Base-by-base conservation (phyloP, 2,329 filamentous ascomycete genomes). In the Apiospora arundinis region DNA sequence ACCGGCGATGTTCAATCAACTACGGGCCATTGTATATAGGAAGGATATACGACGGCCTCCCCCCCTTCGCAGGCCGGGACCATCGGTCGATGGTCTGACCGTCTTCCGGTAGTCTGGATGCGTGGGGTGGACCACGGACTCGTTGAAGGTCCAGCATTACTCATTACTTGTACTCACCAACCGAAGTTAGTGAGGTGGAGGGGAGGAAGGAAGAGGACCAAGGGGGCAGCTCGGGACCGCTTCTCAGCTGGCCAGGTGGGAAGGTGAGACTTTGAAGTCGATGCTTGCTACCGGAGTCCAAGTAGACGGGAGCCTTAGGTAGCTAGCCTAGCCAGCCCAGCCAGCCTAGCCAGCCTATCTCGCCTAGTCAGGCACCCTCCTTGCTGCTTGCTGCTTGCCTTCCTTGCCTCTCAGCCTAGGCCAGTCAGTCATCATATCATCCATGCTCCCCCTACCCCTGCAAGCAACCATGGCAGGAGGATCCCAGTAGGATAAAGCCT, bases 101-200 rank as follows among this genome's bases (percentile, higher is more conserved):
- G 40, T 63, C 11, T 7, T 9, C 56, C 56, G 56, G 32, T 23
- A 63, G 32, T n/a, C 21, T 37, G 56, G 56, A 14, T n/a, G 32
- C 32, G 56, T 63, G 56, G 25, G 56, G 56, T n/a, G 32, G 56
- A 9, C 32, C 56, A 63, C 32, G 56, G 32, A 63, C 32, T 63
- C 37, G 56, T 23, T 40, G 56, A 18, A 37, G 28, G 8, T 23
- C 18, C 56, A 40, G 32, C 28, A 63, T 63, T 63, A 63, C 56
- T 63, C 56, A 63, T 63, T 63, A 63, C 52, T 3, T 60, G 52
- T 60, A 21, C 32, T 63, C 56, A 63, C 56, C 56, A 63, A 32
- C 32, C 32, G 56, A 63, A 63, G 32, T 63, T 63, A 63, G 56
- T n/a, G 32, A 18, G 7, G 52, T 37, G 52, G 52, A 63, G 28